Evolutionary conservation across 2,329 filamentous ascomycete genomes (phyloP).

Genomic region (Penicillium sp.): DNA sequence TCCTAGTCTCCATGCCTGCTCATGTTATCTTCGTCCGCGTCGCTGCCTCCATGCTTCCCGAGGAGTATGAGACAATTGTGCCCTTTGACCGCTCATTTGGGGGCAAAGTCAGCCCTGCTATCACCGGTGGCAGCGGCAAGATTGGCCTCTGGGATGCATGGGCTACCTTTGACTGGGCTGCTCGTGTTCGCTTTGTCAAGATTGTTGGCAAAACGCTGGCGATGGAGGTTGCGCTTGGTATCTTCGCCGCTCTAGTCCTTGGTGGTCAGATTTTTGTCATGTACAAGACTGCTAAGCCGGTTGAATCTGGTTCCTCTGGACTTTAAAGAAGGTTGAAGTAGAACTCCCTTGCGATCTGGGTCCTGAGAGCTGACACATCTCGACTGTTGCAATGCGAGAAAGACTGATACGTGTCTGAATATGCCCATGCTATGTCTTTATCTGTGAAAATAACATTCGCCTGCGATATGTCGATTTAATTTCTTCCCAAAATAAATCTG

Average conservation of each 20-base stretch:
- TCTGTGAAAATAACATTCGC: background rate
- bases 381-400: background rate
- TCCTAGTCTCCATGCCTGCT: conserved; percentile 71
- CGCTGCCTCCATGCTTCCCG: conserved; percentile 80
- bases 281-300: conserved; percentile 10
- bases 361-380: background rate
- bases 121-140: conserved; percentile 70
- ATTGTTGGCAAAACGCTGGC: conserved; percentile 70
- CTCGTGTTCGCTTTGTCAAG: conserved; percentile 71
- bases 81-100: conserved; percentile 86
- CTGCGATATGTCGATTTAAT: background rate
- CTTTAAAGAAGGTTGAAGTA: background rate
- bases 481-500: background rate
- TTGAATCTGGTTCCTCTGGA: background rate
- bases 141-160: conserved; percentile 74
- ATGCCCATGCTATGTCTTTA: background rate
- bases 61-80: conserved; percentile 78
- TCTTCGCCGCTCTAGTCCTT: conserved; percentile 53
- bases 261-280: conserved; percentile 53
- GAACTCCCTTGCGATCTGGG: background rate
- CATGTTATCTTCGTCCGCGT: conserved; percentile 76
- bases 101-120: conserved; percentile 71
- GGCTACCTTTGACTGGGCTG: conserved; percentile 70
- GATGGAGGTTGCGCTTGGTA: conserved; percentile 51
- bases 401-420: background rate